Evolutionary conservation across 805 yeast genomes (phyloP), one percentile per base, ranked within the genome.

Genomic region (Yarrowia porcina): DNA sequence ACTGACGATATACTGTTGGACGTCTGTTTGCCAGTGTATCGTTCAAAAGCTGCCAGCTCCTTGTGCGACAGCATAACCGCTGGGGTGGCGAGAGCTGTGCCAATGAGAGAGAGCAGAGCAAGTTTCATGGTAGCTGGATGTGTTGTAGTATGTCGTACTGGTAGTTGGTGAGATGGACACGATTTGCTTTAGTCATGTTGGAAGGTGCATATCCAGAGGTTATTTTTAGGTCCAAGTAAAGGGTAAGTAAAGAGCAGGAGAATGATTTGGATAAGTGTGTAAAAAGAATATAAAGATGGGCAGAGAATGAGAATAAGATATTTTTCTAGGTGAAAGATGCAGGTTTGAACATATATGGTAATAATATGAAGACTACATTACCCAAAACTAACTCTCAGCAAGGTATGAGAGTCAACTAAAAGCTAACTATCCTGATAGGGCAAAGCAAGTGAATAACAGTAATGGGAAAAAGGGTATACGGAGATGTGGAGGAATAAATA

Each of bases 21-120:
- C 3, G 36, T 18, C 12, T 28, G 47, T 10, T 56, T 56, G 38
- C 12, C 11, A 3, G 49, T 39, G 39, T 56, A 56, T 6, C 27
- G 23, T 13, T 56, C 61, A 17, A 56, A 56, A 3, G 49, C 28
- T 7, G 36, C 1, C 0, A 39, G n/a, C 6, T 39, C 49, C 12
- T 41, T 39, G 30, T 56, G 61, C 11, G 61, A 56, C 13, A 56
- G 61, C 47, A 56, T 39, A 13, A 56, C 30, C 3, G 61, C 61
- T 4, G 61, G 61, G 13, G 61, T 56, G 13, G 61, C 61, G 21
- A 39, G n/a, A 15, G 61, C 49, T 2, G 49, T 39, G 15, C 61
- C 61, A 4, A 41, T 13, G 8, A 56, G 28, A 7, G 61, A 17
- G 4, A 52, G 25, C 13, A 49, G 57, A 4, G 39, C 21, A 2